Evolutionary conservation across 2,329 filamentous ascomycete species (phyloP).

Genomic region (Colletotrichum chrysophilum): DNA sequence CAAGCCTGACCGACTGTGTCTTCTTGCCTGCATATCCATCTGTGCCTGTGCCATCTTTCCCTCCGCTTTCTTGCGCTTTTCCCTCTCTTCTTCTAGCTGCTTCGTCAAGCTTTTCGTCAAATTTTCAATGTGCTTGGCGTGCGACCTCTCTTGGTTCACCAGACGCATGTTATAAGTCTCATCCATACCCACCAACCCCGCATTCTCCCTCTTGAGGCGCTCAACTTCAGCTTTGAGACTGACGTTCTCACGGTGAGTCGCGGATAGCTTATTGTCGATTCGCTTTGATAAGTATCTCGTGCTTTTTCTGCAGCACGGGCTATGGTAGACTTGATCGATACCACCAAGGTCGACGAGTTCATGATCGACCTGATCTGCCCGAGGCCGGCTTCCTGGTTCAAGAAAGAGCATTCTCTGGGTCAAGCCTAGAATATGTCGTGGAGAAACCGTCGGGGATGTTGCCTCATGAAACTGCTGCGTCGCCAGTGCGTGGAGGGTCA

Average conservation of each 20-base stretch:
- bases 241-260: constrained; percentile 13
- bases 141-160: constrained; percentile 37
- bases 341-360: constrained; percentile 50
- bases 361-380: constrained; percentile 41
- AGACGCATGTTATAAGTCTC: constrained; percentile 44
- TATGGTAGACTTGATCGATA: constrained; percentile 52
- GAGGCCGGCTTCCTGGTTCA: constrained; percentile 34
- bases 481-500: constrained; percentile 39
- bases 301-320: constrained; percentile 45
- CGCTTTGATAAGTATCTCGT: constrained; percentile 38
- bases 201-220: constrained; percentile 35
- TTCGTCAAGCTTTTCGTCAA: constrained; percentile 39
- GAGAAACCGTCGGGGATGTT: constrained; percentile 42
- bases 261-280: constrained; percentile 39
- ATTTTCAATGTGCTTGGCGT: constrained; percentile 34
- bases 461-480: constrained; percentile 41
- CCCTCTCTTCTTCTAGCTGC: constrained; percentile 40
- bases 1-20: background rate
- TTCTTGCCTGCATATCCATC: constrained; percentile 22
- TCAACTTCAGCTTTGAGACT: constrained; percentile 37
- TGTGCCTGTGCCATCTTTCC: constrained; percentile 24
- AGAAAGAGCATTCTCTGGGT: constrained; percentile 39
- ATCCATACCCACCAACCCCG: constrained; percentile 42
- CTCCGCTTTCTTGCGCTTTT: constrained; percentile 33
- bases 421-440: constrained; percentile 44